Evolutionary conservation across 352 stramenopile genomes (phyloP), one percentile per base, ranked within the genome.

Genomic region (Halophytophthora batemanensis): DNA sequence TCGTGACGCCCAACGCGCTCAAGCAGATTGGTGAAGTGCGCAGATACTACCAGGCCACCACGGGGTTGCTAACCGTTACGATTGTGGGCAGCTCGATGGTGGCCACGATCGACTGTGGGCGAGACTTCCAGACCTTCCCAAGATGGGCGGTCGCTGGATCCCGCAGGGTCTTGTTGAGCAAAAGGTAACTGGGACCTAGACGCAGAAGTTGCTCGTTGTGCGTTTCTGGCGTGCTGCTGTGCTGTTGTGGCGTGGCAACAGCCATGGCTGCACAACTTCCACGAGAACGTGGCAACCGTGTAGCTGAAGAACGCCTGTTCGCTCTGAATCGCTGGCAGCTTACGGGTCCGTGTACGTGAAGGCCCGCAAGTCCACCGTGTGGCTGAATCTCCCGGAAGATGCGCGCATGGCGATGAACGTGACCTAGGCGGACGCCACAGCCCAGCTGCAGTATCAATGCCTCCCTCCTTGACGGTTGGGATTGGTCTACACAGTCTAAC

Each of bases 81-180:
- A 62, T 69, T 0, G 50, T 74, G 8, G 73, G 69, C 1, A 75
- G 78, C 0, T 74, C 75, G 2, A 40, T 81, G 0, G 96, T 99
- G 2, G 95, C 96, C 1, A 93, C 96, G 34, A 98, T 98, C 61
- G 96, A 98, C 66, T 96, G 92, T 0, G 96, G 96, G n/a, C 80
- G 83, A 14, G 93, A 93, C n/a, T 99, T 97, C 83, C 98, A 99
- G 65, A 96, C 84, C 39, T 99, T 94, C 45, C 96, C 15, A 93
- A 94, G 52, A 98, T 98, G 92, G 68, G 71, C 37, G 77, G 83
- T 17, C 69, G 70, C 22, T 97, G 87, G 87, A 90, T 98, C 45
- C 95, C 96, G 8, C 56, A 77, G 13, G 74, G 74, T 0, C 45
- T 88, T 17, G 80, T 88, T 42, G 77, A 85, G 6, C 64, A 77